A percentile compares a stretch with the other conserved stretches of the same genome.
These are phyloP conservation scores for Tinospora cordifolia DNA, from an alignment of 164 flowering plant genomes.

Conservation along the genomic window DNA sequence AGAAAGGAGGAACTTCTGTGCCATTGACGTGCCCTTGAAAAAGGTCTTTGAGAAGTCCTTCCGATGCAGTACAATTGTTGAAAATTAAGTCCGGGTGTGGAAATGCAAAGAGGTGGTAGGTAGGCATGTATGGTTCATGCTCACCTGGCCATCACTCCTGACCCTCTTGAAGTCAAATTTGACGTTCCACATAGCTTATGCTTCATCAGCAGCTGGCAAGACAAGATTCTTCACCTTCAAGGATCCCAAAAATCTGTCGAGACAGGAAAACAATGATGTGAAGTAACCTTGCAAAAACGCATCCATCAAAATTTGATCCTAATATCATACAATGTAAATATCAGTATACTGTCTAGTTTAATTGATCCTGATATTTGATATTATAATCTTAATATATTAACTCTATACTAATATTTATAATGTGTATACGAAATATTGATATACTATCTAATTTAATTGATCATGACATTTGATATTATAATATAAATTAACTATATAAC, in stretches of 20 bases:
- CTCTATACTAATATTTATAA: too few species aligned
- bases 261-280: conserved; percentile 27
- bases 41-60: conserved; percentile 38
- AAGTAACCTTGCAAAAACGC: conserved; percentile 27
- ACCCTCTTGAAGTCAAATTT: conserved; percentile 29
- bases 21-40: conserved; percentile 58
- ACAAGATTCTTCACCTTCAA: conserved; percentile 25
- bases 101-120: not conserved
- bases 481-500: too few species aligned
- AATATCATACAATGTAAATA: too few species aligned
- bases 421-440: too few species aligned
- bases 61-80: conserved; percentile 28
- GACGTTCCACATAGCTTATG: conserved; percentile 32
- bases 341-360: too few species aligned
- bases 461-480: too few species aligned
- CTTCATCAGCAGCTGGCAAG: conserved; percentile 36
- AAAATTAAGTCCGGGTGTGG: not conserved
- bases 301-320: too few species aligned
- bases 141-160: conserved; percentile 22
- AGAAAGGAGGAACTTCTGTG: conserved; percentile 38
- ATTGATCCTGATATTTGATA: too few species aligned
- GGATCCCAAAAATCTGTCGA: conserved; percentile 28
- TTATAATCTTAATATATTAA: too few species aligned
- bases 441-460: too few species aligned
- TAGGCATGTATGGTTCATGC: not conserved